Conservation (phyloP, 1,139 yeast species). For the Chernovozyma aurita region DNA sequence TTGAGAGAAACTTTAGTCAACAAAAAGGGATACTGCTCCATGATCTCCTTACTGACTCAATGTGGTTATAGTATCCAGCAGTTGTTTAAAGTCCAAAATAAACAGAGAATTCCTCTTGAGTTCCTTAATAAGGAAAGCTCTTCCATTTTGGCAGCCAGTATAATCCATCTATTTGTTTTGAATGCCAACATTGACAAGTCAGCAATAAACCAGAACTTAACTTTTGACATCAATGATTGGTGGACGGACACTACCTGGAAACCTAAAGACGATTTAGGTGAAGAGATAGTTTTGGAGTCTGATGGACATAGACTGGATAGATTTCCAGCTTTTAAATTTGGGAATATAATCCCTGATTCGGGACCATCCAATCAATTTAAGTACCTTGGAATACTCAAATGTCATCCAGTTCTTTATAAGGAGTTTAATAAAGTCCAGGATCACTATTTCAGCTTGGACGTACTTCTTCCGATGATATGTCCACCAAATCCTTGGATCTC, state of each 20-base stretch:
- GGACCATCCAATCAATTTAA: background rate
- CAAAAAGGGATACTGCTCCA: background rate
- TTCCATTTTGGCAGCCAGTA: background rate
- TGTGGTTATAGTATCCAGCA: background rate
- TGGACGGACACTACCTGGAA: background rate
- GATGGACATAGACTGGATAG: background rate
- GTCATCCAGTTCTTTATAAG: slow-evolving; percentile 23
- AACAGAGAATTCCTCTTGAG: background rate
- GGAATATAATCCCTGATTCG: background rate
- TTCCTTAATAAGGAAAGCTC: background rate
- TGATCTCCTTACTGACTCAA: background rate
- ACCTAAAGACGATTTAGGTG: no score
- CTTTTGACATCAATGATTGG: background rate
- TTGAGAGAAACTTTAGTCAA: background rate
- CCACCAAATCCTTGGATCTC: slow-evolving; percentile 37
- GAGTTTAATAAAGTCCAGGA: slow-evolving; percentile 14
- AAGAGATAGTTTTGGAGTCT: no score
- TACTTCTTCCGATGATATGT: slow-evolving; percentile 35
- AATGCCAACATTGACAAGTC: background rate
- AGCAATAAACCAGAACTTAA: no score
- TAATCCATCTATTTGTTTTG: background rate
- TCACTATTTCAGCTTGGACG: slow-evolving; percentile 13
- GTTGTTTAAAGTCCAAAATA: background rate
- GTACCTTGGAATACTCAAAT: slow-evolving; percentile 11
- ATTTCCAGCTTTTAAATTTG: background rate